Conservation (phyloP, 2,329 filamentous ascomycete genomes). For the Colletotrichum destructivum region DNA sequence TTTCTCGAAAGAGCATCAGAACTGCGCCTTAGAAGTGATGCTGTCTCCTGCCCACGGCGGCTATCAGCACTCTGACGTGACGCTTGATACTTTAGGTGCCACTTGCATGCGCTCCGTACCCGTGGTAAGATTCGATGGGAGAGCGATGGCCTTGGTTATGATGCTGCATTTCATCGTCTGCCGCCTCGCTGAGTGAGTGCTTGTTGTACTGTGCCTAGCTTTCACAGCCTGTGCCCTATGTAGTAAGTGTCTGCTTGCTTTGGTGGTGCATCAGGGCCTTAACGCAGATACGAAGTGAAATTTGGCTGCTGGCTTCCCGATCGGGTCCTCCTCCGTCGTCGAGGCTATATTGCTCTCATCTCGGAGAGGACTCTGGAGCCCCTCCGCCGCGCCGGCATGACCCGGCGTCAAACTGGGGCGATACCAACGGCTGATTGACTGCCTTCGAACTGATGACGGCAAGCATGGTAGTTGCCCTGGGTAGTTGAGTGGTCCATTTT, state of each 20-base stretch:
- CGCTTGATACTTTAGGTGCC: not conserved
- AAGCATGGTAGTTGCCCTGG: conserved; percentile 24
- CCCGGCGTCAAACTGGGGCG: conserved; percentile 17
- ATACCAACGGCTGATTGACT: not conserved
- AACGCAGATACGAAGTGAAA: not conserved
- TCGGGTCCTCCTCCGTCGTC: conserved; percentile 13
- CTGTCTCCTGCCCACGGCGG: not conserved
- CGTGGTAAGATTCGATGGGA: not conserved
- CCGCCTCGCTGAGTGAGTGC: not conserved
- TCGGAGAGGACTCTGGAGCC: conserved; percentile 18
- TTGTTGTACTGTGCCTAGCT: not conserved
- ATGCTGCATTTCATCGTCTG: not conserved
- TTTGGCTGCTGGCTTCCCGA: conserved; percentile 18
- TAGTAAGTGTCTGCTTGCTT: not conserved
- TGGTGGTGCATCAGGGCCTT: conserved; percentile 1
- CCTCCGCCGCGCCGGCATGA: conserved; percentile 10
- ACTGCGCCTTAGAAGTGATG: not conserved
- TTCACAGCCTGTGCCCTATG: not conserved
- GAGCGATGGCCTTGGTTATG: not conserved
- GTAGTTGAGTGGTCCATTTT: not conserved
- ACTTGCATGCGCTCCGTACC: not conserved
- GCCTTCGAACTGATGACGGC: not conserved
- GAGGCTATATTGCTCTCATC: conserved; percentile 35
- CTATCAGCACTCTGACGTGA: not conserved
- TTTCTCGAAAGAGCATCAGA: not conserved